These are phyloP conservation scores for Saccharomycopsis lassenensis DNA, from an alignment of 805 yeast species.

Conservation along the genomic window DNA sequence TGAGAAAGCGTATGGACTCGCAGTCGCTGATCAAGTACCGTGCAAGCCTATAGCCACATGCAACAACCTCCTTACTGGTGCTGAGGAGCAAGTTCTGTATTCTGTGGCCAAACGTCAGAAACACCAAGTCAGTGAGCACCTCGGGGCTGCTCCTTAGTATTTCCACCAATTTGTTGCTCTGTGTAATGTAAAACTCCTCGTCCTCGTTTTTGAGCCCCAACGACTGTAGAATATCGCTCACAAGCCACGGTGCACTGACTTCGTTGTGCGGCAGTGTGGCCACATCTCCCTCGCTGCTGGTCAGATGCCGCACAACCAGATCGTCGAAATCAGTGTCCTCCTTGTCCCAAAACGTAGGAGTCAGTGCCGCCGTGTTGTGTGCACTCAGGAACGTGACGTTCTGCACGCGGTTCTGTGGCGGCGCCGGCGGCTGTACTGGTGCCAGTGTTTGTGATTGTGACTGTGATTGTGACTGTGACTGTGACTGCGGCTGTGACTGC, in stretches of 20 bases:
- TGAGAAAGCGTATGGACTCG: conserved; percentile 38
- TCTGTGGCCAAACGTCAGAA: conserved; percentile 44
- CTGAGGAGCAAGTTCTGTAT: conserved; percentile 53
- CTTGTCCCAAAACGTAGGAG: too few relatives aligned
- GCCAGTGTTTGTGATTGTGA: too few relatives aligned
- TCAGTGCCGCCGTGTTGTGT: too few relatives aligned
- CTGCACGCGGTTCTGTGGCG: too few relatives aligned
- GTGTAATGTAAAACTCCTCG: conserved; percentile 39
- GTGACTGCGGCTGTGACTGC: too few relatives aligned
- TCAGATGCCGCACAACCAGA: too few relatives aligned
- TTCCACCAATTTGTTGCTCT: conserved; percentile 55
- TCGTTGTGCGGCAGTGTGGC: too few relatives aligned
- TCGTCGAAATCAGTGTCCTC: too few relatives aligned
- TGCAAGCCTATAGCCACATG: conserved; percentile 67
- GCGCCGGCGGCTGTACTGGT: too few relatives aligned
- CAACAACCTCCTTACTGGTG: conserved; percentile 48
- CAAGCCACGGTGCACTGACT: conserved; percentile 46
- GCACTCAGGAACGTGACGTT: too few relatives aligned
- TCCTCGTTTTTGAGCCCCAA: conserved; percentile 42
- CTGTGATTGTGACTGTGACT: too few relatives aligned
- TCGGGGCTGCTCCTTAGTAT: conserved; percentile 47
- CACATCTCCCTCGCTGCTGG: too few relatives aligned
- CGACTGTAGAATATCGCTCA: conserved; percentile 51
- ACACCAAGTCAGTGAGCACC: conserved; percentile 51
- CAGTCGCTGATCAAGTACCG: conserved; percentile 49